Percentiles rank a stretch among this genome's conserved stretches.
Conservation (phyloP, 257 asterid species). For the Nicotiana otophora region DNA sequence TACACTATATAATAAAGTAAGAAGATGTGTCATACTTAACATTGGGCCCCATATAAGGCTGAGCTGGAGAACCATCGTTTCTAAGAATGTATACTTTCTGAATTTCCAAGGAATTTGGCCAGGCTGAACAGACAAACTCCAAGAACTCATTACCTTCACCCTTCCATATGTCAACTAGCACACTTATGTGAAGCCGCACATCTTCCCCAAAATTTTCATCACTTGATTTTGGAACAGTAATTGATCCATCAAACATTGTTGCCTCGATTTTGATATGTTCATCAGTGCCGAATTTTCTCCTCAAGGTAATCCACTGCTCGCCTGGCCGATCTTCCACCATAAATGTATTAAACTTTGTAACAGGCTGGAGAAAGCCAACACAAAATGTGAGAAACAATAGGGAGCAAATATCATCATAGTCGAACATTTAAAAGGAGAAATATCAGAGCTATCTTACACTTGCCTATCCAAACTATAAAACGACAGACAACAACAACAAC, state of each 20-base stretch:
- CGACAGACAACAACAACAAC: not conserved
- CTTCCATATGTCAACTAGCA: slow-evolving; percentile 53
- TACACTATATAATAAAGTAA: not conserved
- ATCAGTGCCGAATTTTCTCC: slow-evolving; percentile 23
- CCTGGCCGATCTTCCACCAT: slow-evolving; percentile 47
- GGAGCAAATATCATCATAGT: not conserved
- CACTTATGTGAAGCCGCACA: slow-evolving; percentile 38
- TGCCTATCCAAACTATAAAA: not conserved
- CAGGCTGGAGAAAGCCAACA: slow-evolving; percentile 26
- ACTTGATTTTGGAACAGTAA: slow-evolving; percentile 17
- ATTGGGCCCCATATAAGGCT: slow-evolving; percentile 57
- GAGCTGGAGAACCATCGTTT: slow-evolving; percentile 25
- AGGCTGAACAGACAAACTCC: slow-evolving; percentile 58
- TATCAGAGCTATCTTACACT: not conserved
- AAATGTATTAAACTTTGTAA: slow-evolving; percentile 26
- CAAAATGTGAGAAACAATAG: not conserved
- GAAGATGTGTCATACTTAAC: slow-evolving; percentile 27
- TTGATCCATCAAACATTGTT: slow-evolving; percentile 51
- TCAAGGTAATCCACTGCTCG: slow-evolving; percentile 48
- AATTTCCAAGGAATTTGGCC: slow-evolving; percentile 51
- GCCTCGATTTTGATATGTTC: slow-evolving; percentile 54
- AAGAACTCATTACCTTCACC: slow-evolving; percentile 29
- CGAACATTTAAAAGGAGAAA: not conserved
- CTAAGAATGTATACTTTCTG: slow-evolving; percentile 41
- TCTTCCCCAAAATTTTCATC: slow-evolving; percentile 27